A percentile compares a stretch with the other conserved stretches of the same genome.
These are phyloP conservation scores for Talaromyces adpressus DNA, from an alignment of 495 filamentous ascomycete species.

Conservation along the genomic window DNA sequence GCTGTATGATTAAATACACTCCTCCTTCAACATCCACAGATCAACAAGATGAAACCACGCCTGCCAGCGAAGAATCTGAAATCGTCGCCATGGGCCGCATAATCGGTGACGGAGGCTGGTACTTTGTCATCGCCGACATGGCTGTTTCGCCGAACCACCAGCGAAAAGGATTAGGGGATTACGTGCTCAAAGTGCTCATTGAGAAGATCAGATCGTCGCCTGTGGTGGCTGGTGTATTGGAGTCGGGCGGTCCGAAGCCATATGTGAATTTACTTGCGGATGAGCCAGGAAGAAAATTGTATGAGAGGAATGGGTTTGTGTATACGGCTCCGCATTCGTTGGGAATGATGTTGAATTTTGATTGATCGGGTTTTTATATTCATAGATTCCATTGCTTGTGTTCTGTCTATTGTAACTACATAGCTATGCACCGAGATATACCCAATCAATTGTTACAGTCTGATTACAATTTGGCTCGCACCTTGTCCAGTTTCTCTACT, in stretches of 20 bases:
- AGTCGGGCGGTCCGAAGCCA: conserved; percentile 20
- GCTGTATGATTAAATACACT: conserved; percentile 30
- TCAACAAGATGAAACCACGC: not conserved
- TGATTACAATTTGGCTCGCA: conserved; percentile 35
- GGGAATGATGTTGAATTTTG: conserved; percentile 20
- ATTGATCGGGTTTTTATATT: not conserved
- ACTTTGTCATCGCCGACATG: conserved; percentile 48
- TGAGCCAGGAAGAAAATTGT: conserved; percentile 34
- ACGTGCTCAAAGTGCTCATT: conserved; percentile 36
- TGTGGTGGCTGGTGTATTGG: conserved; percentile 18
- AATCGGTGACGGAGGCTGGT: conserved; percentile 47
- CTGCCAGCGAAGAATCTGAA: not conserved
- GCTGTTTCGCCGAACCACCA: conserved; percentile 42
- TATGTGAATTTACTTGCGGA: conserved; percentile 44
- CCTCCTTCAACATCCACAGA: not conserved
- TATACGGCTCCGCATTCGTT: conserved; percentile 24
- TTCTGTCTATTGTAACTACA: not conserved
- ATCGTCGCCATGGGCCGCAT: conserved; percentile 45
- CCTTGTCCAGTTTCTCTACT: conserved; percentile 53
- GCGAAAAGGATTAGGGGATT: conserved; percentile 40
- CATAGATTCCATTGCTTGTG: not conserved
- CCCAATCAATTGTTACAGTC: not conserved
- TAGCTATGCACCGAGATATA: not conserved
- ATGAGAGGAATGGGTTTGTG: conserved; percentile 42
- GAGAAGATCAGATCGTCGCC: conserved; percentile 22